phyloP scores from a whole-genome alignment of 2,329 filamentous ascomycete genomes.

The Intubia oerlemansii region DNA sequence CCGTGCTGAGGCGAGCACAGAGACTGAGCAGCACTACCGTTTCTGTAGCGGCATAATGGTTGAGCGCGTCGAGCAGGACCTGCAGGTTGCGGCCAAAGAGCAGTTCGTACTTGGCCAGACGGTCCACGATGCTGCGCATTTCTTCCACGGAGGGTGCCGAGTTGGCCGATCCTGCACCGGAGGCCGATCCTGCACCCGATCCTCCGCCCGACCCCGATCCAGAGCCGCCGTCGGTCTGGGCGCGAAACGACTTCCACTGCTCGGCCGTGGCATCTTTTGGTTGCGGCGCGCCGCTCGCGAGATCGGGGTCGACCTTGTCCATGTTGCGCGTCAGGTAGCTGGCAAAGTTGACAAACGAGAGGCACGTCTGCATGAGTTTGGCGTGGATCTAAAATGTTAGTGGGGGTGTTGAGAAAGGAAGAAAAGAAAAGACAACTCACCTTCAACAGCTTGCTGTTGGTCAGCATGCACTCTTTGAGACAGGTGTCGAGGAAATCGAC shows the following conservation, averaged over 20 bases:
- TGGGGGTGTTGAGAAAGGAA: background rate
- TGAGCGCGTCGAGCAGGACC: constrained; percentile 82
- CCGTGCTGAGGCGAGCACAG: constrained; percentile 62
- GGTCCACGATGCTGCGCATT: constrained; percentile 44
- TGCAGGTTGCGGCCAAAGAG: constrained; percentile 86
- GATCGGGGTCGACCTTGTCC: constrained; percentile 61
- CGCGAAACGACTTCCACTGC: constrained; percentile 37
- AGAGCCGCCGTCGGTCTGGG: constrained; percentile 19
- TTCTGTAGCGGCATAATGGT: constrained; percentile 93
- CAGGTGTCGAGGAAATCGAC: constrained; percentile 96
- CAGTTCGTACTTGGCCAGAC: constrained; percentile 75
- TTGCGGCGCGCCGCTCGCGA: constrained; percentile 34
- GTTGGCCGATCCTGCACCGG: constrained; percentile 9
- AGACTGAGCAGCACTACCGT: constrained; percentile 83
- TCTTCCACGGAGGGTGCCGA: constrained; percentile 15
- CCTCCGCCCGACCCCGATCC: constrained; percentile 13
- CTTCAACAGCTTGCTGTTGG: constrained; percentile 80
- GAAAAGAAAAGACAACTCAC: constrained; percentile 22
- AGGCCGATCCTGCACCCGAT: constrained; percentile 9
- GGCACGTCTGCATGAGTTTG: constrained; percentile 90
- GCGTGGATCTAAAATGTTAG: constrained; percentile 56
- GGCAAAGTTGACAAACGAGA: constrained; percentile 80
- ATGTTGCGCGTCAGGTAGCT: constrained; percentile 71
- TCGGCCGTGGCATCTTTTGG: constrained; percentile 37
- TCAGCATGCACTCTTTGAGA: constrained; percentile 97